phyloP scores from a whole-genome alignment of 495 filamentous ascomycete species.

The Haplographium delicatum region DNA sequence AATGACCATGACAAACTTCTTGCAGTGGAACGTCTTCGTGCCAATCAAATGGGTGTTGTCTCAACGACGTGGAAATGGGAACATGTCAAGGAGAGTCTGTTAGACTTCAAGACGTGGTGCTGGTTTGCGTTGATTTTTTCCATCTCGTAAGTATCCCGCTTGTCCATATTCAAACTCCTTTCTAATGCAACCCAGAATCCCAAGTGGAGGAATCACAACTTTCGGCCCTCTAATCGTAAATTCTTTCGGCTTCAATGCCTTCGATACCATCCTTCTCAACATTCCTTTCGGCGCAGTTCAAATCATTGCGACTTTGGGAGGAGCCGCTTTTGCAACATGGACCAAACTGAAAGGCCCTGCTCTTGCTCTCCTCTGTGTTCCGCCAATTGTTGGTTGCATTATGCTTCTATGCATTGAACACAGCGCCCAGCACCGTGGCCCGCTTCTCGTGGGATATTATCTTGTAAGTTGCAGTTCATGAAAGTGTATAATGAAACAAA shows the following conservation, averaged over 20 bases:
- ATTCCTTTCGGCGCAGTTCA: conserved; percentile 60
- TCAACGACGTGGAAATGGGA: conserved; percentile 57
- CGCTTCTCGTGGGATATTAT: conserved; percentile 55
- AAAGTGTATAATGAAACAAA: no score
- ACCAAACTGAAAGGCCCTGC: conserved; percentile 52
- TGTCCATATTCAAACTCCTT: no score
- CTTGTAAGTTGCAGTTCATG: conserved; percentile 34
- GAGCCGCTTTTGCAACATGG: conserved; percentile 48
- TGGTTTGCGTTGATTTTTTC: conserved; percentile 57
- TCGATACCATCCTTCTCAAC: conserved; percentile 56
- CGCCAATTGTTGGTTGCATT: conserved; percentile 51
- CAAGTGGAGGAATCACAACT: conserved; percentile 56
- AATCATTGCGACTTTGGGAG: conserved; percentile 52
- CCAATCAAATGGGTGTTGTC: conserved; percentile 57
- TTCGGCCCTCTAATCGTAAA: conserved; percentile 58
- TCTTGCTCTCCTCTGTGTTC: conserved; percentile 47
- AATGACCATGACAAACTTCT: conserved; percentile 46
- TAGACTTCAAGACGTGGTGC: conserved; percentile 61
- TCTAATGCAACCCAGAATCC: conserved; percentile 50
- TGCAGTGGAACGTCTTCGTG: conserved; percentile 43
- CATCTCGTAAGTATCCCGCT: conserved; percentile 29
- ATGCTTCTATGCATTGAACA: conserved; percentile 49
- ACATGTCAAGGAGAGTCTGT: conserved; percentile 54
- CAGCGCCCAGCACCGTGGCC: conserved; percentile 37
- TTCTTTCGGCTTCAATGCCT: conserved; percentile 53